Conservation (phyloP, 495 filamentous ascomycete genomes). For the Talaromyces wortmannii region DNA sequence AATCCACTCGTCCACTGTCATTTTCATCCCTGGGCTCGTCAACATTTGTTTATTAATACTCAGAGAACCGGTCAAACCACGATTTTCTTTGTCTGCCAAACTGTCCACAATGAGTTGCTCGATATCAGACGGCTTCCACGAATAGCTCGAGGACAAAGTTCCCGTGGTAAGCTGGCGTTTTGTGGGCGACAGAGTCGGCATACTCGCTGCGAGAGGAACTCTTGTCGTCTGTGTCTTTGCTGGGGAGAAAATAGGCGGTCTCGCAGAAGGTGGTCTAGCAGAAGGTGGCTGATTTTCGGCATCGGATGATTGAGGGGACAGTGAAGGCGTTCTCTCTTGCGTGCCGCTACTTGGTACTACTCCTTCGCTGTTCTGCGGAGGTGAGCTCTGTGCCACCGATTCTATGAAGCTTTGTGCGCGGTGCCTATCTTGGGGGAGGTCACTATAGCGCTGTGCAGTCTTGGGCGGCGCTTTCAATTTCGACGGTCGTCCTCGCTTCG, state of each 20-base stretch:
- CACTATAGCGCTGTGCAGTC: conserved; percentile 36
- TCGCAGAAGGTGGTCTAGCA: conserved; percentile 40
- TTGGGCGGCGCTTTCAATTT: conserved; percentile 30
- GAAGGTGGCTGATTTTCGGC: conserved; percentile 73
- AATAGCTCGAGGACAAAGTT: conserved; percentile 47
- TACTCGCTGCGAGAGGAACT: conserved; percentile 44
- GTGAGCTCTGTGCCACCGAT: neutral
- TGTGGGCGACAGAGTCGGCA: conserved; percentile 57
- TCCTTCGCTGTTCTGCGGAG: neutral
- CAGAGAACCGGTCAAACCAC: conserved; percentile 33
- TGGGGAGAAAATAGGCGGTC: conserved; percentile 26
- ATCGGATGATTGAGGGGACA: conserved; percentile 71
- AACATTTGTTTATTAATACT: conserved; percentile 50
- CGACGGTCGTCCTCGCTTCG: conserved; percentile 8
- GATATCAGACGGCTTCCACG: conserved; percentile 71
- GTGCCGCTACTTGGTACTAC: neutral
- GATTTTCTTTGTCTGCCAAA: conserved; percentile 49
- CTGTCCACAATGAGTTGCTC: conserved; percentile 42
- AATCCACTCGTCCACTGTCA: conserved; percentile 95
- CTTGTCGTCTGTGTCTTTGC: conserved; percentile 28
- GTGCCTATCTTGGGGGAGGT: conserved; percentile 35
- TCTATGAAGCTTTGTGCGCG: conserved; percentile 15
- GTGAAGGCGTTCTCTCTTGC: conserved; percentile 33
- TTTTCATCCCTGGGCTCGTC: conserved; percentile 70
- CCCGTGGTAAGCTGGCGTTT: conserved; percentile 53